Conservation (phyloP, 2,329 filamentous ascomycete species). For the Trichoderma sp. region DNA sequence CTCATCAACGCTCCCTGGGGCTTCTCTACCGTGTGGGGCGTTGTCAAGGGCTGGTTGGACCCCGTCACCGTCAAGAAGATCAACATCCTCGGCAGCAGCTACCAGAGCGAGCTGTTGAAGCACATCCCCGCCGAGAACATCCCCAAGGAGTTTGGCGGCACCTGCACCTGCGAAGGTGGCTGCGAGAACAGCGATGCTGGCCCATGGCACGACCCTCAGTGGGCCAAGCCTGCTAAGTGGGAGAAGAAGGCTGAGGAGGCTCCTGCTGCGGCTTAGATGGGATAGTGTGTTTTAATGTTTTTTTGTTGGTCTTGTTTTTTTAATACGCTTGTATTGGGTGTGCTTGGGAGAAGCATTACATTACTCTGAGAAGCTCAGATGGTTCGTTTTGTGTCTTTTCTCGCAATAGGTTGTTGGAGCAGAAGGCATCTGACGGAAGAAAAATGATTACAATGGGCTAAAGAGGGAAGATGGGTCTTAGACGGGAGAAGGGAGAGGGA, state of each 20-base stretch:
- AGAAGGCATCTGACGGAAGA: not conserved
- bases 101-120: slow-evolving; percentile 77
- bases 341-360: not conserved
- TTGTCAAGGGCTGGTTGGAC: slow-evolving; percentile 92
- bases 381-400: slow-evolving; percentile 14
- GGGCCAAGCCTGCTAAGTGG: slow-evolving; percentile 64
- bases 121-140: slow-evolving; percentile 91
- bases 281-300: not conserved
- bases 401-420: not conserved
- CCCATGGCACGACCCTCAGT: slow-evolving; percentile 78
- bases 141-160: slow-evolving; percentile 80
- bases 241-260: slow-evolving; percentile 44
- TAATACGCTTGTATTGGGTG: slow-evolving; percentile 1
- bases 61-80: slow-evolving; percentile 97
- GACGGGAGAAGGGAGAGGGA: not conserved
- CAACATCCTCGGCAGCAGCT: slow-evolving; percentile 76
- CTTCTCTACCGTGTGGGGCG: slow-evolving; percentile 79
- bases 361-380: not conserved
- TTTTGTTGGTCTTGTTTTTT: slow-evolving; percentile 19
- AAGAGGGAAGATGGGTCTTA: slow-evolving; percentile 8
- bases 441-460: slow-evolving; percentile 5
- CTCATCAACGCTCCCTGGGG: slow-evolving; percentile 98
- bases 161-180: slow-evolving; percentile 76
- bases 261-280: slow-evolving; percentile 27
- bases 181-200: slow-evolving; percentile 86